Base-by-base conservation (phyloP, 257 asterid species). In the Solanum lycopersicoides region DNA sequence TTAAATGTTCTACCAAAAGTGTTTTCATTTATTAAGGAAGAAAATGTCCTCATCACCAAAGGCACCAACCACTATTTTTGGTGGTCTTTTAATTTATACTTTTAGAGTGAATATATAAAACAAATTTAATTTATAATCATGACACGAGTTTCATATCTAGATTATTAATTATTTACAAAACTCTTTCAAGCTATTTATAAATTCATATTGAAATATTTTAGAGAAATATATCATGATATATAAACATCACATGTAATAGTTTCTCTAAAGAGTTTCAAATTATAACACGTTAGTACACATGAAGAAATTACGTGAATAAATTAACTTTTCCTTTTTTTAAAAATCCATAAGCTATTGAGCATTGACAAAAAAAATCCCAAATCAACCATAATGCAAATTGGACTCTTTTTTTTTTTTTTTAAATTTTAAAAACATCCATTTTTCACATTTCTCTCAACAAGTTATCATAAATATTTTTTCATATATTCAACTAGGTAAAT, bases 321-420 rank as follows among this genome's bases (percentile, higher is more conserved):
- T 7, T 56, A 56, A 56, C n/a, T 2, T 18, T 4, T 2, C n/a
- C 1, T 7, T 56, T 53, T 56, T 0, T 0, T 1, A 56, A 56
- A 18, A 7, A 3, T 56, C n/a, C n/a, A 18, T 18, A 56, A 56
- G 0, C 20, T 56, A 56, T 56, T 18, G 63, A 18, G 11, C n/a
- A 56, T 56, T 56, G n/a, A 56, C 63, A 56, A 56, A 37, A 37
- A 28, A 37, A 6, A 56, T 56, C 63, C 63, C 63, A 7, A 18
- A 56, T 6, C n/a, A 56, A 18, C n/a, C 11, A 56, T 56, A 3
- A 56, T 56, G 12, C 65, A n/a, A 7, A 56, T 56, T 56, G 65
- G n/a, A 56, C 65, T 56, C 65, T 18, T 53, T 16, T 6, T 6
- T 18, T 56, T 18, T 18, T 18, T 23, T 18, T 7, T 2, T 3